These are phyloP conservation scores for Saccharomycopsis hybrid DNA, from an alignment of 1,139 yeast species.

Conservation along the genomic window DNA sequence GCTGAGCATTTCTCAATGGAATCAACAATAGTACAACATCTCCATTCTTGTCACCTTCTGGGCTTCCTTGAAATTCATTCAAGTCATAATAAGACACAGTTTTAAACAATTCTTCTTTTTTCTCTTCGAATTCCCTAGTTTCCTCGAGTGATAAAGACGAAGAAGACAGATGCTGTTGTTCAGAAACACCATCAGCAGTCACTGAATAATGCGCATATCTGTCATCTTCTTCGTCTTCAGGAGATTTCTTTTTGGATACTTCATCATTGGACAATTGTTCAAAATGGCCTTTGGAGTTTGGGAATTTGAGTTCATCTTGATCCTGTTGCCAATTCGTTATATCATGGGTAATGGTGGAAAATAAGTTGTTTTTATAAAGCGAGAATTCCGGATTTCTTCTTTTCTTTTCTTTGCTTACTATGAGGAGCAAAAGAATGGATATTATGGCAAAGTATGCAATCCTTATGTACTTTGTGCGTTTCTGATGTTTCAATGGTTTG, in stretches of 20 bases:
- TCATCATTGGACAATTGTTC: not conserved
- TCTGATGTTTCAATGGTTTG: constrained; percentile 1
- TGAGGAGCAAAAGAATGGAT: constrained; percentile 1
- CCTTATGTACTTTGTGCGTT: not conserved
- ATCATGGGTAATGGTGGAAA: constrained; percentile 7
- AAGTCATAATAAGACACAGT: constrained; percentile 39
- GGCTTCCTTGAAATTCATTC: constrained; percentile 47
- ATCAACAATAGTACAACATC: constrained; percentile 67
- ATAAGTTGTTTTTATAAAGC: constrained; percentile 1
- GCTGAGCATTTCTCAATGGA: constrained; percentile 79
- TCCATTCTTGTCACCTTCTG: constrained; percentile 48
- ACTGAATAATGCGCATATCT: constrained; percentile 9
- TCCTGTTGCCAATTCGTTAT: constrained; percentile 21
- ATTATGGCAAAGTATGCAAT: not conserved
- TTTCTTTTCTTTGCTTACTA: constrained; percentile 4
- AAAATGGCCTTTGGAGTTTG: constrained; percentile 17
- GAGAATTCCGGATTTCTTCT: constrained; percentile 2
- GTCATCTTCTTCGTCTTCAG: constrained; percentile 1
- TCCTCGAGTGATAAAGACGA: constrained; percentile 21
- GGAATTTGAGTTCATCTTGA: constrained; percentile 19
- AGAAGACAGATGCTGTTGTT: no score
- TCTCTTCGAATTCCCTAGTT: constrained; percentile 5
- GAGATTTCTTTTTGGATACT: not conserved
- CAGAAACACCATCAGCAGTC: constrained; percentile 24
- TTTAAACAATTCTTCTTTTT: constrained; percentile 21